Percentiles rank a stretch among this genome's conserved stretches.
Evolutionary conservation across 1,284 basidiomycete species (phyloP).

Genomic region (Gomphus bonarii): DNA sequence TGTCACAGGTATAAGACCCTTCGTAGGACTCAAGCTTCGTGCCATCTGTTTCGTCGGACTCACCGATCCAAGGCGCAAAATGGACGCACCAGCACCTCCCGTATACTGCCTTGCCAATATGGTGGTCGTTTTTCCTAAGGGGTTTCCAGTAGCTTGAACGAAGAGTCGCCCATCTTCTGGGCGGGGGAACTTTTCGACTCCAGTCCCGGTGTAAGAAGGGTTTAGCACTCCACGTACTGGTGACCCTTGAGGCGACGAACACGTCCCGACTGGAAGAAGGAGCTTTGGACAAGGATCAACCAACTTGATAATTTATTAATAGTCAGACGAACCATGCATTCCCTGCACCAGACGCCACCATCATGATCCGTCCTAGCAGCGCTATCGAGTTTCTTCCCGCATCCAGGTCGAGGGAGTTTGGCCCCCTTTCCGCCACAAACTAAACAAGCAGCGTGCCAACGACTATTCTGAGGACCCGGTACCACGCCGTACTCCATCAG

Average conservation of each 20-base stretch:
- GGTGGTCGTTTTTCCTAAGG: constrained; percentile 32
- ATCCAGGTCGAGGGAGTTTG: constrained; percentile 48
- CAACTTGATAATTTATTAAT: neutral
- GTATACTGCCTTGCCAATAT: constrained; percentile 48
- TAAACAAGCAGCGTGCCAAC: constrained; percentile 68
- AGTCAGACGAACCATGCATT: constrained; percentile 50
- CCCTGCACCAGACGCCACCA: constrained; percentile 71
- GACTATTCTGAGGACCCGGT: constrained; percentile 65
- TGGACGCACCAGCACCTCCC: constrained; percentile 35
- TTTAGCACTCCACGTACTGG: constrained; percentile 34
- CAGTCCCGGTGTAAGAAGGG: constrained; percentile 34
- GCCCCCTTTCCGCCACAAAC: constrained; percentile 63
- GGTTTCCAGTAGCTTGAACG: constrained; percentile 51
- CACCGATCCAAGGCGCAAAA: constrained; percentile 17
- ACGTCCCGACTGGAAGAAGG: constrained; percentile 38
- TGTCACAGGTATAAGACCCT: constrained; percentile 29
- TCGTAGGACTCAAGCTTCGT: constrained; percentile 40
- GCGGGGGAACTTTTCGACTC: constrained; percentile 18
- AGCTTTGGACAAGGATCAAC: constrained; percentile 31
- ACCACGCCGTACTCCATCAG: constrained; percentile 77
- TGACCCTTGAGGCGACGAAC: constrained; percentile 37
- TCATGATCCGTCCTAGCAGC: constrained; percentile 65
- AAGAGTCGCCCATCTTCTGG: neutral
- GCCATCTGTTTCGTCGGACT: constrained; percentile 45
- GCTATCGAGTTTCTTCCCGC: constrained; percentile 72